Evolutionary conservation across 768 basidiomycete genomes (phyloP).

Genomic region (Vararia minispora): DNA sequence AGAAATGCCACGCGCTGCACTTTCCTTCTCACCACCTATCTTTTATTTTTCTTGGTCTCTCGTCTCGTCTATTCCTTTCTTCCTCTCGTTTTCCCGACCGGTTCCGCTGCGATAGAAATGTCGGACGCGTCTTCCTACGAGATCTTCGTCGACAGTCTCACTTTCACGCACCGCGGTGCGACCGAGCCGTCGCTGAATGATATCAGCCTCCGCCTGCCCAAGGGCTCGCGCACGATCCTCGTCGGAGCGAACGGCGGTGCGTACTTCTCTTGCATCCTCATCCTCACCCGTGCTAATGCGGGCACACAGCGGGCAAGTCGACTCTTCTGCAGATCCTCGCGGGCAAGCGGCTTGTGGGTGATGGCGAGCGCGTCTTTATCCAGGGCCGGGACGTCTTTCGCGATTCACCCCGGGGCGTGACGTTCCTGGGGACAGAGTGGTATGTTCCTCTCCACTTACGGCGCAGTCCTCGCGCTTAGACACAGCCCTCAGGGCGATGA

Average conservation of each 20-base stretch:
- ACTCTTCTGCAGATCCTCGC: constrained; percentile 90
- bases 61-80: too few species aligned
- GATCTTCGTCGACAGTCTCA: constrained; percentile 33
- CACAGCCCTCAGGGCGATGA: constrained; percentile 64
- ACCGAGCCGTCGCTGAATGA: constrained; percentile 45
- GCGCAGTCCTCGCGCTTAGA: constrained; percentile 1
- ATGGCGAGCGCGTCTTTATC: constrained; percentile 50
- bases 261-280: constrained; percentile 13
- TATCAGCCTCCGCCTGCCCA: constrained; percentile 54
- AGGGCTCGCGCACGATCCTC: constrained; percentile 75
- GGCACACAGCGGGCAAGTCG: constrained; percentile 74
- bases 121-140: too few species aligned
- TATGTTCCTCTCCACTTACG: constrained; percentile 21
- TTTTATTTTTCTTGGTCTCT: too few species aligned
- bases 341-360: constrained; percentile 66
- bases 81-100: too few species aligned
- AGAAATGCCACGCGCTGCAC: too few species aligned
- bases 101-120: too few species aligned
- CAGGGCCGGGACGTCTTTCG: constrained; percentile 84
- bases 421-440: constrained; percentile 94
- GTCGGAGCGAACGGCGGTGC: constrained; percentile 91
- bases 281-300: neutral
- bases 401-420: constrained; percentile 69
- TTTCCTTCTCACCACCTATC: too few species aligned
- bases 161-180: constrained; percentile 41